phyloP scores from a whole-genome alignment of 225 moss, liverwort and hornwort species.

The Physcomitrellopsis africana region DNA sequence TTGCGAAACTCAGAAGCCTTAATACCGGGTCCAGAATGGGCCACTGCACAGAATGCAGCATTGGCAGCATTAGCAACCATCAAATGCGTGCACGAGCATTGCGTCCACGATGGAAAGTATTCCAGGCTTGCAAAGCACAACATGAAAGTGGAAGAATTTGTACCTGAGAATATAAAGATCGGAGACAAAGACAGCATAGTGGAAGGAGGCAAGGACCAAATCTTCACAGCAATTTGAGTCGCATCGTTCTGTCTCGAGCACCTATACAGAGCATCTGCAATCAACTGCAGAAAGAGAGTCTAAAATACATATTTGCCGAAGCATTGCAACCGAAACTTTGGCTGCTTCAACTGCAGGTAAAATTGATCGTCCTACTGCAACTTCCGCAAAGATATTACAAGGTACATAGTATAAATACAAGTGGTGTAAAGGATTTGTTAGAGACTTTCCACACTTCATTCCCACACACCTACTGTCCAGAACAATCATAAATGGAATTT shows the following conservation, averaged over 20 bases:
- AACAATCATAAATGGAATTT: not conserved
- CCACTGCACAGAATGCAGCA: slow-evolving; percentile 39
- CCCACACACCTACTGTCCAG: not conserved
- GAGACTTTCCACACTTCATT: slow-evolving; percentile 10
- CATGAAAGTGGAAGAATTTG: not conserved
- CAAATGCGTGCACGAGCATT: not conserved
- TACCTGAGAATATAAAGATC: slow-evolving; percentile 52
- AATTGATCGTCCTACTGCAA: not conserved
- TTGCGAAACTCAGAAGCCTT: slow-evolving; percentile 37
- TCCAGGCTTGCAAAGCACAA: slow-evolving; percentile 1
- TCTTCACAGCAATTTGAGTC: slow-evolving; percentile 44
- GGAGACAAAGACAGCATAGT: slow-evolving; percentile 32
- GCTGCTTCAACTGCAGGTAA: not conserved
- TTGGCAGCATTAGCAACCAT: slow-evolving; percentile 18
- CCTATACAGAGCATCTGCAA: slow-evolving; percentile 59
- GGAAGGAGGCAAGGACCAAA: slow-evolving; percentile 36
- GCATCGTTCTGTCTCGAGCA: slow-evolving; percentile 46
- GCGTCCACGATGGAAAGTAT: not conserved
- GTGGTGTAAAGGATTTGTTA: not conserved
- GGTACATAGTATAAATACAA: not conserved
- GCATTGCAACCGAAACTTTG: not conserved
- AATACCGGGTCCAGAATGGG: slow-evolving; percentile 51
- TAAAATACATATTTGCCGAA: slow-evolving; percentile 22
- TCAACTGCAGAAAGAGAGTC: slow-evolving; percentile 40
- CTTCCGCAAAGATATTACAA: not conserved